These are phyloP conservation scores for Diplocarpon rosae DNA, from an alignment of 2,329 filamentous ascomycete species.

Conservation along the genomic window DNA sequence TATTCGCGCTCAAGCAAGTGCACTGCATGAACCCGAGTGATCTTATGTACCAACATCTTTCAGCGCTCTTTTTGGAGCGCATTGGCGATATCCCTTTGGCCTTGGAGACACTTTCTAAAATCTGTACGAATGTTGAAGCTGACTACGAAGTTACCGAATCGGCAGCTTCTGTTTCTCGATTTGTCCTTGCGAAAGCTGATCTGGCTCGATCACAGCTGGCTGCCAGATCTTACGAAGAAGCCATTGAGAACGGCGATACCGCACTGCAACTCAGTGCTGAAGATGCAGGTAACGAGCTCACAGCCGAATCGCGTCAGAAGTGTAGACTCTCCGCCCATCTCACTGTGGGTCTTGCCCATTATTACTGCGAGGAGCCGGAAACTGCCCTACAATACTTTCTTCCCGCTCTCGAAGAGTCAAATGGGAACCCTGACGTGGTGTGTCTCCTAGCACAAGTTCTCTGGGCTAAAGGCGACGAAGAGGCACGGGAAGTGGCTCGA, in stretches of 20 bases:
- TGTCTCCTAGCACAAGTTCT: constrained; percentile 84
- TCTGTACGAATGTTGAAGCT: constrained; percentile 62
- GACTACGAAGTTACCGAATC: constrained; percentile 83
- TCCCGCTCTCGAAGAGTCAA: constrained; percentile 65
- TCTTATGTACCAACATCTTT: constrained; percentile 64
- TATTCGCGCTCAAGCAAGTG: constrained; percentile 81
- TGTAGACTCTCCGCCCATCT: constrained; percentile 75
- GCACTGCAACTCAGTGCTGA: constrained; percentile 71
- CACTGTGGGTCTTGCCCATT: constrained; percentile 74
- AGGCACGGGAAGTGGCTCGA: constrained; percentile 64
- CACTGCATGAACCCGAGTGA: constrained; percentile 60
- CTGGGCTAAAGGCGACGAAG: constrained; percentile 75
- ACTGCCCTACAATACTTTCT: constrained; percentile 72
- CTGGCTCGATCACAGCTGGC: constrained; percentile 76
- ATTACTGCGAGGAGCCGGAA: constrained; percentile 54
- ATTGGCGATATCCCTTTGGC: constrained; percentile 57
- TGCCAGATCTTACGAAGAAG: constrained; percentile 49
- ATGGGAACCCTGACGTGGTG: constrained; percentile 68
- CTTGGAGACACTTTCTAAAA: constrained; percentile 48
- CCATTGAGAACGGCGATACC: constrained; percentile 69
- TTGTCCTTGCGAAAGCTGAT: constrained; percentile 77
- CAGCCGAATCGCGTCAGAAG: constrained; percentile 52
- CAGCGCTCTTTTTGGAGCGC: constrained; percentile 72
- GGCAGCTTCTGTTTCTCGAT: constrained; percentile 57
- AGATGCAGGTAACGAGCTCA: constrained; percentile 54